These are phyloP conservation scores for Scedosporium minutisporum DNA, from an alignment of 2,329 filamentous ascomycete species.

Conservation along the genomic window DNA sequence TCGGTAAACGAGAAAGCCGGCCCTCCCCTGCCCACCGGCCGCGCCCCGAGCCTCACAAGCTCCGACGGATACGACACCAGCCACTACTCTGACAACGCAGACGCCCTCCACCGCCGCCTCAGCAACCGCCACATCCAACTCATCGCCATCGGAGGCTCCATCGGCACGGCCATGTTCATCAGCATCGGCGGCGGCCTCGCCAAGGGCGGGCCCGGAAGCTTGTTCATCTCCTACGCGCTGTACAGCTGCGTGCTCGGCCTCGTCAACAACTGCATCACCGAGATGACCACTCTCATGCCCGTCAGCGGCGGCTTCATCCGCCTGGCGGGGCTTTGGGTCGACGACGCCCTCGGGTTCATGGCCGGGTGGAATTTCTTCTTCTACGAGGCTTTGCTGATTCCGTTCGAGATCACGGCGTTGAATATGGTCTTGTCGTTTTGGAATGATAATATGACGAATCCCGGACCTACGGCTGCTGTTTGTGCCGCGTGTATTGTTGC, in stretches of 20 bases:
- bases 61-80: not conserved
- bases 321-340: constrained; percentile 54
- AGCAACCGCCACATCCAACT: constrained; percentile 48
- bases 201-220: constrained; percentile 33
- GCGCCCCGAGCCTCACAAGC: not conserved
- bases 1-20: not conserved
- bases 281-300: constrained; percentile 55
- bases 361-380: constrained; percentile 35
- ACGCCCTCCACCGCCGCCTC: constrained; percentile 41
- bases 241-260: constrained; percentile 37
- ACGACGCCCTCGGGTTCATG: constrained; percentile 53
- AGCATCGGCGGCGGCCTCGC: constrained; percentile 47
- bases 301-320: constrained; percentile 55
- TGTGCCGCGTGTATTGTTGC: constrained; percentile 39
- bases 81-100: not conserved
- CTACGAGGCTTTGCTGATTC: constrained; percentile 33
- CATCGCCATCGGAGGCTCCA: constrained; percentile 48
- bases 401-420: constrained; percentile 32
- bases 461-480: constrained; percentile 67
- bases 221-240: constrained; percentile 49
- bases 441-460: constrained; percentile 39
- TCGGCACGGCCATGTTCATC: constrained; percentile 50
- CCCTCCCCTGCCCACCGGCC: not conserved
- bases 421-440: constrained; percentile 32
- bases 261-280: constrained; percentile 56